Base-by-base conservation (phyloP, 1,284 basidiomycete genomes). In the Fomitopsis pinicola region DNA sequence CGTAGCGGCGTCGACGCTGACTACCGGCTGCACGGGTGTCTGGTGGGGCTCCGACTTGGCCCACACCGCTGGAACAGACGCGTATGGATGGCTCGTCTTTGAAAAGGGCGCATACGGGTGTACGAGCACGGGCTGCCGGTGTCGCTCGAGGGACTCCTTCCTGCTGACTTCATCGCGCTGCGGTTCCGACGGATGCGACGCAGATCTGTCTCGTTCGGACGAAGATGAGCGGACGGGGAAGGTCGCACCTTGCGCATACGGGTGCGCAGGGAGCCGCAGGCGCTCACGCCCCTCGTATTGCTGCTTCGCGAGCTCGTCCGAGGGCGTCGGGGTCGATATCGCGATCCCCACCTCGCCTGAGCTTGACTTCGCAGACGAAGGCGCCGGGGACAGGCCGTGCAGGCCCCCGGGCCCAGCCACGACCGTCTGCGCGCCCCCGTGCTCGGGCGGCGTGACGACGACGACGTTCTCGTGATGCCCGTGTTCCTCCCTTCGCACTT, bases 341-440 rank as follows among this genome's bases (percentile, higher is more conserved):
- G 89, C 90, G 59, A 91, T 83, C 2, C 89, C 89, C 8, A 89
- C 78, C 59, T 78, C 75, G 8, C 68, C 73, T 0, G 71, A 72
- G 22, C 59, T 64, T 17, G 67, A 72, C 54, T 61, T 56, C n/a
- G 62, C 70, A 2, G 71, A 73, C 4, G 71, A 73, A 2, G 75
- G 73, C 0, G 71, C 69, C 0, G 76, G 76, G 4, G 76, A 76
- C 62, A 65, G 42, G 0, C 66, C 64, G 8, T 59, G n/a, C 57
- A 36, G 1, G 5, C 63, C 59, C 6, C 63, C 48, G 14, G 62
- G 65, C 4, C 64, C 66, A 17, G 36, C 44, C 2, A 3, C 59
- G 57, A 2, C 60, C 8, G 33, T 28, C 15, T 30, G 45, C 22
- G 33, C 38, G 45, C 14, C 48, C 5, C 33, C 30, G 7, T 44